Percentiles rank a stretch among this genome's conserved stretches.
phyloP scores from a whole-genome alignment of 129 eudicot genomes.

The Logfia minima region DNA sequence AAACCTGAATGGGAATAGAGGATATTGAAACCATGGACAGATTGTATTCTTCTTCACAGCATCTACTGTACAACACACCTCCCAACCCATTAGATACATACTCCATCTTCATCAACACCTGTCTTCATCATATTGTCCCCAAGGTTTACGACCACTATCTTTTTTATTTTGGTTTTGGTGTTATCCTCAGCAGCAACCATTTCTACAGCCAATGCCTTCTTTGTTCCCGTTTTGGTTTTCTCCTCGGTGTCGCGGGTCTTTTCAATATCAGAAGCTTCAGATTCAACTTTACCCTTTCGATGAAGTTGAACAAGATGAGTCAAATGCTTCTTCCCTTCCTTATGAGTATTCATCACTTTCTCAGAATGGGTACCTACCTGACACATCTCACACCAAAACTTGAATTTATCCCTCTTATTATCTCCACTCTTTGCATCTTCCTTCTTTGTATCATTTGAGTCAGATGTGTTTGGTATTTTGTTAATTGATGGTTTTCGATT shows the following conservation, averaged over 20 bases:
- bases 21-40: background rate
- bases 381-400: constrained; percentile 67
- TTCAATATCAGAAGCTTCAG: constrained; percentile 13
- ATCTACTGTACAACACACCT: constrained; percentile 1
- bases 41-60: background rate
- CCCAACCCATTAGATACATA: constrained; percentile 5
- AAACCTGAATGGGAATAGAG: constrained; percentile 7
- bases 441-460: constrained; percentile 16
- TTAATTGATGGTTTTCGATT: background rate
- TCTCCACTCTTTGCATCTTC: background rate
- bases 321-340: constrained; percentile 54
- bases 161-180: background rate
- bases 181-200: constrained; percentile 1
- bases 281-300: constrained; percentile 28
- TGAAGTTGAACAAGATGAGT: constrained; percentile 12
- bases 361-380: constrained; percentile 40
- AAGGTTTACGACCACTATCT: background rate
- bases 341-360: constrained; percentile 49
- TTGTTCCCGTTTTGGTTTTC: background rate
- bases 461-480: background rate
- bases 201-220: background rate
- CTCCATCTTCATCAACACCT: constrained; percentile 5
- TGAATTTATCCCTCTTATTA: constrained; percentile 22
- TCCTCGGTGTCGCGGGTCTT: background rate
- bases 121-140: background rate